These are phyloP conservation scores for Scheffersomyces segobiensis DNA, from an alignment of 1,139 yeast genomes.

Conservation along the genomic window DNA sequence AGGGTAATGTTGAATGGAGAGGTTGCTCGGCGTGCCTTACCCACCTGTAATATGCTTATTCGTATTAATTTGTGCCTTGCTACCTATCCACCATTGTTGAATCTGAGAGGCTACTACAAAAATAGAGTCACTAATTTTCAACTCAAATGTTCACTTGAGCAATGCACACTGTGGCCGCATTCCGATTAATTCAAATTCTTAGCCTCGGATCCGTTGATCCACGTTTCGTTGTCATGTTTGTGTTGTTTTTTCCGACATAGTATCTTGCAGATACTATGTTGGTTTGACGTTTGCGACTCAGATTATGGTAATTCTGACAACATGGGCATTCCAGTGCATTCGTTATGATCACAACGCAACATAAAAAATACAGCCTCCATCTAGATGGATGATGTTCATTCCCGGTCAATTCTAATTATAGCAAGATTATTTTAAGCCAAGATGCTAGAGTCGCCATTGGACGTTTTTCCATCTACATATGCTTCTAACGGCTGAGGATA, in stretches of 20 bases:
- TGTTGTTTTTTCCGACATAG: slow-evolving; percentile 1
- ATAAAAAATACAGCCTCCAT: slow-evolving; percentile 1
- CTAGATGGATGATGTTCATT: neutral
- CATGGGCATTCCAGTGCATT: neutral
- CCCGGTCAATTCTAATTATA: neutral
- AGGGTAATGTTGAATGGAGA: neutral
- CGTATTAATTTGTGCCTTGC: neutral
- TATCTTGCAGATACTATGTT: neutral
- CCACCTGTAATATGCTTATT: neutral
- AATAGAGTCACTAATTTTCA: neutral
- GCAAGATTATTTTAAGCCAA: neutral
- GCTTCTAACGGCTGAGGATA: neutral
- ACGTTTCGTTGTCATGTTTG: neutral
- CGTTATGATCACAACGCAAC: neutral
- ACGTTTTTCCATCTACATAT: neutral
- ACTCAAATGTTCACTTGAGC: neutral
- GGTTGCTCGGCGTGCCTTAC: neutral
- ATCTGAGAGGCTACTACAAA: neutral
- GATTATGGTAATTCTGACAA: neutral
- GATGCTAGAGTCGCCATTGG: neutral
- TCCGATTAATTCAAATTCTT: neutral
- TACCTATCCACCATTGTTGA: neutral
- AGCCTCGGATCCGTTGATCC: neutral
- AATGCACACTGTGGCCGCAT: neutral
- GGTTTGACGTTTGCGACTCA: slow-evolving; percentile 1